Percentiles rank a stretch among this genome's conserved stretches.
These are phyloP conservation scores for Eimeria zaria DNA, from an alignment of 169 alveolate species.

Conservation along the genomic window DNA sequence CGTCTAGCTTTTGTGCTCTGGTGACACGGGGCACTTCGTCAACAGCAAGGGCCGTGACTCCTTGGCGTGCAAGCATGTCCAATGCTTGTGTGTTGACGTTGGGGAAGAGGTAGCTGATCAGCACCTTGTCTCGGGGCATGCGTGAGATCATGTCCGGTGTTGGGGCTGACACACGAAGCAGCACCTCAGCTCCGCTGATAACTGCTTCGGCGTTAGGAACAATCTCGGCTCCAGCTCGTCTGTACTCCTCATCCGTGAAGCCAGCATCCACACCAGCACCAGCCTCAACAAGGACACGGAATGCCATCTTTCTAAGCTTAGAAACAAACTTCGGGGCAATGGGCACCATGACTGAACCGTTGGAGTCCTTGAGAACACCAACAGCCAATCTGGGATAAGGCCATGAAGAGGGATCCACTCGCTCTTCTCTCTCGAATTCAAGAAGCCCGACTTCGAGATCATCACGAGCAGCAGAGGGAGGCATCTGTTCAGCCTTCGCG, in stretches of 20 bases:
- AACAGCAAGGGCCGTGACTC: constrained; percentile 91
- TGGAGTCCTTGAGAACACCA: constrained; percentile 74
- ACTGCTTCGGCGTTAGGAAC: constrained; percentile 86
- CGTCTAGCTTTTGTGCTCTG: constrained; percentile 96
- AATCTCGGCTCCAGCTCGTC: constrained; percentile 89
- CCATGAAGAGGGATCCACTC: constrained; percentile 53
- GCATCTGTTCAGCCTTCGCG: constrained; percentile 75
- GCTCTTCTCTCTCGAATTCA: constrained; percentile 74
- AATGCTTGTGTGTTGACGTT: constrained; percentile 85
- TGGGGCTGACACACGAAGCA: constrained; percentile 92
- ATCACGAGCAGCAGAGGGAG: constrained; percentile 73
- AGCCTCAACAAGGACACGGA: constrained; percentile 91
- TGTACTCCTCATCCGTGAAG: constrained; percentile 90
- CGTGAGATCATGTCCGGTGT: constrained; percentile 87
- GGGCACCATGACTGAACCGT: constrained; percentile 88
- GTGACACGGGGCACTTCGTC: constrained; percentile 95
- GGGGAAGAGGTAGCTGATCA: constrained; percentile 93
- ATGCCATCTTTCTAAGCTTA: constrained; percentile 91
- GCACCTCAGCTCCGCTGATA: constrained; percentile 88
- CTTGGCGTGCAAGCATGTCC: constrained; percentile 79
- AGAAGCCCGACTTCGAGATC: constrained; percentile 67
- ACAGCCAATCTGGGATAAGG: constrained; percentile 76
- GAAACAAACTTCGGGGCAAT: constrained; percentile 92
- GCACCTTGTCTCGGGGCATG: constrained; percentile 89
- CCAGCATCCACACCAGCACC: constrained; percentile 93